Base-by-base conservation (phyloP, 306 rosid genomes). In the Benincasa hispida region DNA sequence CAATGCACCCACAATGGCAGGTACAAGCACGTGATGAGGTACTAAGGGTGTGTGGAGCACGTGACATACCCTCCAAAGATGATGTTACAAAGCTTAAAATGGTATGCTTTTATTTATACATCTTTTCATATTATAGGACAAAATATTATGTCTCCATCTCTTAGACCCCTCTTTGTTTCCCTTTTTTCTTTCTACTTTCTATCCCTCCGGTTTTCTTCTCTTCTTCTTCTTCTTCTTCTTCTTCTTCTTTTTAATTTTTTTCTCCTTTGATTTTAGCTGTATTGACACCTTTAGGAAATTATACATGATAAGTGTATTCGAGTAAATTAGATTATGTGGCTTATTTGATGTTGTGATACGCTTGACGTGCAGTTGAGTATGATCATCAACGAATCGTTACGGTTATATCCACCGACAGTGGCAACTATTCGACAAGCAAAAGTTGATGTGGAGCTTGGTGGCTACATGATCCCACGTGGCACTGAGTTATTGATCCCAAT, bases 1-100 rank as follows among this genome's bases (percentile, higher is more conserved):
- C 99, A 22, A 95, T 92, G 97, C 99, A 95, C 89, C 98, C 98
- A 62, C 92, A 85, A 0, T 95, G 99, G 99, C 99, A 95, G 85
- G 80, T 77, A 27, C 83, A 58, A 81, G 99, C 99, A 90, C 98
- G 99, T 87, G 98, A 85, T 6, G 99, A 95, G 88, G 83, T 92
- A 50, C 87, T 88, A 4, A 82, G 81, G 58, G 85, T 89, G 82
- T 95, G 98, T 27, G 98, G 98, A 61, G 45, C 99, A 89, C 97
- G 97, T 89, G 98, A 87, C 77, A 69, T 81, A 5, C 99, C 99
- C 59, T 70, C 92, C 80, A 95, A 92, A 62, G 96, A 95, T 74
- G 88, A 90, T 76, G 85, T 92, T 45, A 86, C 69, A 9, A 92
- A 90, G 91, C 98, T 95, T 17, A 95, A 89, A 89, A 95, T 91